A percentile compares a stretch with the other conserved stretches of the same genome.
These are phyloP conservation scores for Leccinum colubrinum DNA, from an alignment of 1,284 basidiomycete species.

Conservation along the genomic window DNA sequence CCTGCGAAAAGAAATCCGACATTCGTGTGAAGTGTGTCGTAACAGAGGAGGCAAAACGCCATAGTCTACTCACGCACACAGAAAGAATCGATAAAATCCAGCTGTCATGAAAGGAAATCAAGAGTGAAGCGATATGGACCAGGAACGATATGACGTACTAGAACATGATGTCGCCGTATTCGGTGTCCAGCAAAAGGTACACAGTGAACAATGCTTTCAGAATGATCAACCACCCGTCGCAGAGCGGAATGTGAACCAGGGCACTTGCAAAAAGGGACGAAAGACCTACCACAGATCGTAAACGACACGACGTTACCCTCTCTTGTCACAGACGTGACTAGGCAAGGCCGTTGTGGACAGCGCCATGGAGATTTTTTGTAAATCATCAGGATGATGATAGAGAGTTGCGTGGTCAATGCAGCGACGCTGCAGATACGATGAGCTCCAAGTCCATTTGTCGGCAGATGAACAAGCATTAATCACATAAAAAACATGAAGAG, in stretches of 20 bases:
- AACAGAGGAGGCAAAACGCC: neutral
- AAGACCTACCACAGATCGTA: constrained; percentile 8
- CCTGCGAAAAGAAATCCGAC: neutral
- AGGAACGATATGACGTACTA: constrained; percentile 6
- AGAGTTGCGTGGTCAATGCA: constrained; percentile 4
- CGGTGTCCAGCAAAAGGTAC: constrained; percentile 7
- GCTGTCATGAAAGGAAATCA: neutral
- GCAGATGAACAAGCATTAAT: neutral
- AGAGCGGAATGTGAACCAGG: neutral
- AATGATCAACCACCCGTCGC: neutral
- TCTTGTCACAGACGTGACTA: constrained; percentile 4
- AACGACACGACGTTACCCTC: constrained; percentile 4
- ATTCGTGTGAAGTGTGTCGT: neutral
- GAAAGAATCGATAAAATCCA: constrained; percentile 12
- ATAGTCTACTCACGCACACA: constrained; percentile 4
- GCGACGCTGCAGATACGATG: constrained; percentile 1
- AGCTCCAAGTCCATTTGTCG: neutral
- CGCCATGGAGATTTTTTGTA: constrained; percentile 1
- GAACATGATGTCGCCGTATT: constrained; percentile 12
- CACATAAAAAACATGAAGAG: constrained; percentile 10
- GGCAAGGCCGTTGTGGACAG: neutral
- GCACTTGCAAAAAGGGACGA: neutral
- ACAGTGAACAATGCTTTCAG: constrained; percentile 8
- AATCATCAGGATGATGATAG: constrained; percentile 5
- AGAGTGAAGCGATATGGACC: neutral